Evolutionary conservation across 805 yeast species (phyloP).

Genomic region (Wickerhamomyces alni): DNA sequence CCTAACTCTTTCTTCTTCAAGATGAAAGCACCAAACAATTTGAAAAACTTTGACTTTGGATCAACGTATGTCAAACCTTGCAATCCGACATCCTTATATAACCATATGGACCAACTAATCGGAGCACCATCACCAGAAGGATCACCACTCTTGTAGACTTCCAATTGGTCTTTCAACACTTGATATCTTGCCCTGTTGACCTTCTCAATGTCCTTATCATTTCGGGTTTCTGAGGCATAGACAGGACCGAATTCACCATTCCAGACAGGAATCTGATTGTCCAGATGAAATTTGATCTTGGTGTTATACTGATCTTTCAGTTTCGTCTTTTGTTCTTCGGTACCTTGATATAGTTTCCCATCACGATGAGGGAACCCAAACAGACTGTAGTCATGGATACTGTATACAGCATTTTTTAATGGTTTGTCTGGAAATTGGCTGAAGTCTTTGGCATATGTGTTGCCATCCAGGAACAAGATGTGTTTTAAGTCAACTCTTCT

Average conservation of each 20-base stretch:
- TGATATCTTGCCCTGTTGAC: slow-evolving; percentile 35
- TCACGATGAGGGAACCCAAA: slow-evolving; percentile 39
- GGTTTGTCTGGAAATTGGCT: slow-evolving; percentile 35
- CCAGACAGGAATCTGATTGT: slow-evolving; percentile 43
- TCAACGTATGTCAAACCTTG: slow-evolving; percentile 44
- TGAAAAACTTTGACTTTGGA: slow-evolving; percentile 37
- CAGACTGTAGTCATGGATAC: slow-evolving; percentile 43
- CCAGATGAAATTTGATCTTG: slow-evolving; percentile 36
- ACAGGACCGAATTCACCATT: slow-evolving; percentile 51
- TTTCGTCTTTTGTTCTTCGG: slow-evolving; percentile 29
- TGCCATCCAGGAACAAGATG: slow-evolving; percentile 43
- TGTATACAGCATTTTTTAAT: slow-evolving; percentile 40
- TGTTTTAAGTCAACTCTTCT: slow-evolving; percentile 42
- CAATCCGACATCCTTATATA: slow-evolving; percentile 46
- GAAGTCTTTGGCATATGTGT: slow-evolving; percentile 47
- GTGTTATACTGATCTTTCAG: slow-evolving; percentile 34
- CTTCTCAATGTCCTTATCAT: slow-evolving; percentile 31
- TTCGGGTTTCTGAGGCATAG: slow-evolving; percentile 36
- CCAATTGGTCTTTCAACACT: slow-evolving; percentile 40
- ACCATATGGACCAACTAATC: slow-evolving; percentile 47
- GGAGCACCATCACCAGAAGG: slow-evolving; percentile 42
- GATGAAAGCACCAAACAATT: slow-evolving; percentile 36
- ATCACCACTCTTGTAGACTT: slow-evolving; percentile 37
- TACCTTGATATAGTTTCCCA: slow-evolving; percentile 30
- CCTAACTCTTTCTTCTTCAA: slow-evolving; percentile 38